Base-by-base conservation (phyloP, 352 stramenopile species). In the Hyaloperonospora brassicae region DNA sequence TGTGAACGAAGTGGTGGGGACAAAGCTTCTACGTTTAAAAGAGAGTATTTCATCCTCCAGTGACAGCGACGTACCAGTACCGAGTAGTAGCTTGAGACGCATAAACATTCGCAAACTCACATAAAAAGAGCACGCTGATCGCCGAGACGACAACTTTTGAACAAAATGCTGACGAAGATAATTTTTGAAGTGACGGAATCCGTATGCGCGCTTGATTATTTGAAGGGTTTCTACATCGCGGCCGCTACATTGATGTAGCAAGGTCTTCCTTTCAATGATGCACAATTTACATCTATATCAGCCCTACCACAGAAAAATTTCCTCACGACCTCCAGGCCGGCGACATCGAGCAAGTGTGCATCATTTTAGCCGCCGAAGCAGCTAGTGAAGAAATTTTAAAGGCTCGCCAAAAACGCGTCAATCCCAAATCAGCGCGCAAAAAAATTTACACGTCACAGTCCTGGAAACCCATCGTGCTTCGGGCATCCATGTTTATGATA, bases 151-250 rank as follows among this genome's bases (percentile, higher is more conserved):
- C 38, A 6, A 42, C 9, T 21, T 22, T 13, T 9, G 5, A 13
- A 21, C 14, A 42, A 42, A 22, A 21, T 3, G 38, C 38, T 42
- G 9, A 11, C 1, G 10, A 2, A 23, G 14, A 42, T 23, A 4
- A 42, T 42, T 1, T 1, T 5, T n/a, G 11, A 21, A 42, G 38
- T 9, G 38, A 23, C 38, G 12, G 0, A 50, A 44, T 12, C 45
- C 14, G 22, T 58, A 62, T 17, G 35, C 14, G 21, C 39, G 14
- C 39, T 44, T 44, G n/a, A 44, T 25, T 44, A 42, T 42, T 9
- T 42, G n/a, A 21, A 42, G 12, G 36, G 36, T 42, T 13, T 42
- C 36, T 13, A 42, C 11, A n/a, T 42, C 36, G 36, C 10, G 9
- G 9, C 11, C 11, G 7, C 7, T 42, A 6, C 36, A 17, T 42